These are phyloP conservation scores for Aspergillus brasiliensis DNA, from an alignment of 2,329 filamentous ascomycete genomes.

Conservation along the genomic window DNA sequence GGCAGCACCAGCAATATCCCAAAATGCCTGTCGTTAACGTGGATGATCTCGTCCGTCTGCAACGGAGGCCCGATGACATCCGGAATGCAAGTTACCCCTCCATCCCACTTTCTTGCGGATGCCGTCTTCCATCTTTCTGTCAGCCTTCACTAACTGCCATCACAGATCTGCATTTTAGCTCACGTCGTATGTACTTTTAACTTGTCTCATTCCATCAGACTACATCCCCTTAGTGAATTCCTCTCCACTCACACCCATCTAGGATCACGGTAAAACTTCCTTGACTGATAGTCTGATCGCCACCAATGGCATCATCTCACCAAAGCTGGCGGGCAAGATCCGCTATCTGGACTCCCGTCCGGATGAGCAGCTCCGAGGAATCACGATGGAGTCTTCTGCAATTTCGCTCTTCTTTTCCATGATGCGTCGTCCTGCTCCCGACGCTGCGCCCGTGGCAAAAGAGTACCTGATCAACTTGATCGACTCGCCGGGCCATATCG, in stretches of 20 bases:
- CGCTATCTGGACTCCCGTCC: slow-evolving; percentile 94
- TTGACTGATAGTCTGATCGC: slow-evolving; percentile 93
- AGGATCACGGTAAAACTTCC: slow-evolving; percentile 97
- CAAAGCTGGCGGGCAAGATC: slow-evolving; percentile 96
- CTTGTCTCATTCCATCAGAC: neutral
- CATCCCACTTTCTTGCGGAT: slow-evolving; percentile 12
- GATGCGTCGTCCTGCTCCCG: slow-evolving; percentile 70
- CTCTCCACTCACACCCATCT: slow-evolving; percentile 20
- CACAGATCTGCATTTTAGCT: slow-evolving; percentile 87
- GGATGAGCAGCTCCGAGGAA: slow-evolving; percentile 92
- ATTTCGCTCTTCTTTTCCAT: slow-evolving; percentile 97
- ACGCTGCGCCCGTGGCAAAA: slow-evolving; percentile 69
- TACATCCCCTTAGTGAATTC: neutral
- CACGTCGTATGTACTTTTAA: slow-evolving; percentile 69
- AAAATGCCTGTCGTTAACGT: slow-evolving; percentile 89
- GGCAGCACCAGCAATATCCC: slow-evolving; percentile 23
- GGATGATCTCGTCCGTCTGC: slow-evolving; percentile 86
- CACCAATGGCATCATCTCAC: slow-evolving; percentile 98
- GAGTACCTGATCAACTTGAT: slow-evolving; percentile 98
- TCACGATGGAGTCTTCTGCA: slow-evolving; percentile 99
- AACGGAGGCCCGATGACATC: slow-evolving; percentile 83
- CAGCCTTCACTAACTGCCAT: slow-evolving; percentile 34
- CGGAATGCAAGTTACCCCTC: slow-evolving; percentile 72
- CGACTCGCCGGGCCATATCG: slow-evolving; percentile 96
- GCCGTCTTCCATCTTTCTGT: slow-evolving; percentile 25